Percentiles rank a stretch among this genome's conserved stretches.
These are phyloP conservation scores for Cordyceps militaris DNA, from an alignment of 2,329 filamentous ascomycete species.

Conservation along the genomic window DNA sequence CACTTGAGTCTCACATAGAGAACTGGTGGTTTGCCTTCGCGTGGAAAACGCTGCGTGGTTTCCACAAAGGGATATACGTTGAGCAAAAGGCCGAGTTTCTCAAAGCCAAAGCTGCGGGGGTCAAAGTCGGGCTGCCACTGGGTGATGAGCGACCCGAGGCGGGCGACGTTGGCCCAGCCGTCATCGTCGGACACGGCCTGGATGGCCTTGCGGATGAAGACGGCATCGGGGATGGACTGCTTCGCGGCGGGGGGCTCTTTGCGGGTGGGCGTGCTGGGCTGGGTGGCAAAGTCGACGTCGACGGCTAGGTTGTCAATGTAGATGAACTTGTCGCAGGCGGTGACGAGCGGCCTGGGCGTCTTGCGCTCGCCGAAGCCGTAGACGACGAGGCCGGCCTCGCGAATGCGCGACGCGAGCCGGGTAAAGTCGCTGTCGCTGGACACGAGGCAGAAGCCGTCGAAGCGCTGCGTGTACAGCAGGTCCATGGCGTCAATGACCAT, in stretches of 20 bases:
- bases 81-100: neutral
- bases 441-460: slow-evolving; percentile 28
- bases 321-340: slow-evolving; percentile 28
- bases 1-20: neutral
- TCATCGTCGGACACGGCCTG: neutral
- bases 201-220: neutral
- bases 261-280: no score
- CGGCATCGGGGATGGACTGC: neutral
- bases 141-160: neutral
- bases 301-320: slow-evolving; percentile 15
- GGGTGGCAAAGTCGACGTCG: neutral
- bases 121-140: neutral
- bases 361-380: slow-evolving; percentile 29
- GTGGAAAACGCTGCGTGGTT: neutral
- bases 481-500: slow-evolving; percentile 34
- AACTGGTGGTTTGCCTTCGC: neutral
- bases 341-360: slow-evolving; percentile 26
- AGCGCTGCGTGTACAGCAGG: slow-evolving; percentile 25
- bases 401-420: slow-evolving; percentile 27
- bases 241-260: no score
- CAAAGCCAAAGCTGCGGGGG: neutral
- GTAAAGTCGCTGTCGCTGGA: slow-evolving; percentile 32
- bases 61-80: neutral
- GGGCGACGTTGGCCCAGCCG: neutral
- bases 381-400: slow-evolving; percentile 25